A percentile compares a stretch with the other conserved stretches of the same genome.
These are phyloP conservation scores for Claviceps pazoutovae DNA, from an alignment of 2,329 filamentous ascomycete genomes.

Conservation along the genomic window DNA sequence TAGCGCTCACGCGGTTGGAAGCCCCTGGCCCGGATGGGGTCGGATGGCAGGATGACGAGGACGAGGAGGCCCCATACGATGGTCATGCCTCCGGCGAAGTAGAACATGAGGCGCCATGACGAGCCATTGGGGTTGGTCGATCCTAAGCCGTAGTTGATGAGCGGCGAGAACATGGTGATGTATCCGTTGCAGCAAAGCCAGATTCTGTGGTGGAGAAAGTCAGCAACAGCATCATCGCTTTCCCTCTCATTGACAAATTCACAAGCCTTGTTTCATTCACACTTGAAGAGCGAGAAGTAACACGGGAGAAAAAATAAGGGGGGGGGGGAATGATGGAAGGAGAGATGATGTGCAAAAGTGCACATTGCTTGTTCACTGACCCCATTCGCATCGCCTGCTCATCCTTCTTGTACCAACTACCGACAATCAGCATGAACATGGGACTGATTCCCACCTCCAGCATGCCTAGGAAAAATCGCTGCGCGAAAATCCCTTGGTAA, in stretches of 20 bases:
- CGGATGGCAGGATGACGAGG: slow-evolving; percentile 45
- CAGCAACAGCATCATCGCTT: neutral
- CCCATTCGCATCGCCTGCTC: slow-evolving; percentile 26
- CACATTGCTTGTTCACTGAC: neutral
- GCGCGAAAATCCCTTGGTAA: slow-evolving; percentile 24
- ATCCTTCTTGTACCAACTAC: slow-evolving; percentile 6
- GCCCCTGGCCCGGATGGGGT: slow-evolving; percentile 47
- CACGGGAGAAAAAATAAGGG: neutral
- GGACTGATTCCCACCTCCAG: slow-evolving; percentile 24
- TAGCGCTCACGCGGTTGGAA: slow-evolving; percentile 24
- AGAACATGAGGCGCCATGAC: slow-evolving; percentile 43
- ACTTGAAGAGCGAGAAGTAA: neutral
- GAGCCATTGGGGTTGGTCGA: slow-evolving; percentile 35
- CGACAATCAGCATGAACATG: slow-evolving; percentile 10
- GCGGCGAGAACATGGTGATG: slow-evolving; percentile 45
- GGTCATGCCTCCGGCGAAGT: slow-evolving; percentile 45
- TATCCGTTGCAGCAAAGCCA: slow-evolving; percentile 32
- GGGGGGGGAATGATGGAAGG: neutral
- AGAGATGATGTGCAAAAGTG: neutral
- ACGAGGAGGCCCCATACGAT: slow-evolving; percentile 37
- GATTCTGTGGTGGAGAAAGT: slow-evolving; percentile 11
- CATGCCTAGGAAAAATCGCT: slow-evolving; percentile 27
- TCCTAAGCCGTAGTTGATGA: slow-evolving; percentile 46
- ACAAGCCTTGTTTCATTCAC: neutral
- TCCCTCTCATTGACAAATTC: neutral